phyloP scores from a whole-genome alignment of 83 land plant genomes.

The Picea mariana region DNA sequence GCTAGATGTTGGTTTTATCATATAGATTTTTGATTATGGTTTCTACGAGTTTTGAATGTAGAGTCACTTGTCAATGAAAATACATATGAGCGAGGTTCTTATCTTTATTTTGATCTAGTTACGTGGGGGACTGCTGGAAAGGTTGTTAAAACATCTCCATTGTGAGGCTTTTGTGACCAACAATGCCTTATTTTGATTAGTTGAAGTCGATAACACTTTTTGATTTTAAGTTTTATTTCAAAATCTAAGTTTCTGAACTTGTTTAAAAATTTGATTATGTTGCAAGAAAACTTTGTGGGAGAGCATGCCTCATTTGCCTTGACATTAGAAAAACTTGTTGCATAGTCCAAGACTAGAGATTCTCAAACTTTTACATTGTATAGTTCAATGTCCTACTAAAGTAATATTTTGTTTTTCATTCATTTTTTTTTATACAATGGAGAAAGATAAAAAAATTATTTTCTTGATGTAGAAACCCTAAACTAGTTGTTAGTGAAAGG shows the following conservation, averaged over 20 bases:
- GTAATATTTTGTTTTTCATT: not conserved
- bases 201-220: not conserved
- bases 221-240: not conserved
- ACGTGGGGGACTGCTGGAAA: conserved; percentile 70
- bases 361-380: not conserved
- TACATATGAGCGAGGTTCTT: conserved; percentile 82
- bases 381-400: not conserved
- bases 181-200: not conserved
- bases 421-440: no score
- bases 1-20: conserved; percentile 65
- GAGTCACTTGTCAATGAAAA: conserved; percentile 72
- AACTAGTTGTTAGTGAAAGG: no score
- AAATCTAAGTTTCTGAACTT: not conserved
- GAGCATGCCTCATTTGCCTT: conserved; percentile 65
- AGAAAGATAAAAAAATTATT: no score
- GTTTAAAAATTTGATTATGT: not conserved
- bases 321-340: conserved; percentile 24
- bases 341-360: conserved; percentile 8
- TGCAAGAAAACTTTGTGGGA: conserved; percentile 88
- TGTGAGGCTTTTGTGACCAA: not conserved
- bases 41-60: conserved; percentile 56
- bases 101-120: conserved; percentile 72
- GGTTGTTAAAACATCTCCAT: conserved; percentile 39
- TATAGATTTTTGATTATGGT: conserved; percentile 65
- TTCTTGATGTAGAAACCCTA: no score